Evolutionary conservation across 2,329 filamentous ascomycete genomes (phyloP).

Genomic region (Parafenestella ontariensis): DNA sequence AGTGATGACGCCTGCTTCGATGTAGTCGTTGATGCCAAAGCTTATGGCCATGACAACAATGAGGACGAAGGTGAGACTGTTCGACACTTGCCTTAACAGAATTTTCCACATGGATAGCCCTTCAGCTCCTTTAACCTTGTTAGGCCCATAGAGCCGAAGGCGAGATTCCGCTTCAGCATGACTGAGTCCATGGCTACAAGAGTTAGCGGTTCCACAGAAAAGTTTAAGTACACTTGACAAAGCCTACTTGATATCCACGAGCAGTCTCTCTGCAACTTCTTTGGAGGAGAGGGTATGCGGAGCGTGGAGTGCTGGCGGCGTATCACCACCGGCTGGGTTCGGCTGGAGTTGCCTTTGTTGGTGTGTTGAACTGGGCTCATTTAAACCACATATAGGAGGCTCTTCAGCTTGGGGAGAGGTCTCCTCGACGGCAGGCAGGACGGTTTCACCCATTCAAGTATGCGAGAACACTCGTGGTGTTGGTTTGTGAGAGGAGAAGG

Average conservation of each 20-base stretch:
- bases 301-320: constrained; percentile 34
- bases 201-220: constrained; percentile 24
- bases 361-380: constrained; percentile 39
- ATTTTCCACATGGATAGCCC: constrained; percentile 77
- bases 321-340: constrained; percentile 23
- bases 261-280: constrained; percentile 46
- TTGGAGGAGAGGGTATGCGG: constrained; percentile 47
- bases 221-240: not conserved
- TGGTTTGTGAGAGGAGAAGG: constrained; percentile 29
- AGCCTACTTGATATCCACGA: constrained; percentile 45
- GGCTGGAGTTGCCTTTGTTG: constrained; percentile 33
- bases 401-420: constrained; percentile 49
- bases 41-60: constrained; percentile 74
- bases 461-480: constrained; percentile 44
- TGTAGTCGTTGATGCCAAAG: constrained; percentile 70
- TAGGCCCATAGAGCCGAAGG: constrained; percentile 70
- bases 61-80: constrained; percentile 76
- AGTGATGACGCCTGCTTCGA: constrained; percentile 69
- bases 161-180: constrained; percentile 69
- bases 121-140: constrained; percentile 74
- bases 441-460: constrained; percentile 54
- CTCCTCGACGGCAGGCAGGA: constrained; percentile 50
- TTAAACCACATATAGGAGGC: constrained; percentile 52
- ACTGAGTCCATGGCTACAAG: constrained; percentile 65
- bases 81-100: constrained; percentile 77